Evolutionary conservation across 2,329 filamentous ascomycete genomes (phyloP).

Genomic region (Fusarium ambrosium): DNA sequence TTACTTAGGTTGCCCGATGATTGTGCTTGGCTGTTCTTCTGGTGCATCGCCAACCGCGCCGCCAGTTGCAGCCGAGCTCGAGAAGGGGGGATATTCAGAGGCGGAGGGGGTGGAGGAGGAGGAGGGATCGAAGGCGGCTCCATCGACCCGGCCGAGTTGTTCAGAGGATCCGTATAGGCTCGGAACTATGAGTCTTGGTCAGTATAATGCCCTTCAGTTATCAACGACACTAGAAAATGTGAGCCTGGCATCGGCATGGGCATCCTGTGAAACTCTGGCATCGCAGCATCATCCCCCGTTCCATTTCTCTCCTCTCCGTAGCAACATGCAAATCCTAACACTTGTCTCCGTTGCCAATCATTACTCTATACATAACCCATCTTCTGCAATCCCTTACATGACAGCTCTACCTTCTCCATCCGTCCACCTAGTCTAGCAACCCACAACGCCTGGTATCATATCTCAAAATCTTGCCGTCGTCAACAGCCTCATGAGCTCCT

Average conservation of each 20-base stretch:
- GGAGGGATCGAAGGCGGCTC: constrained; percentile 71
- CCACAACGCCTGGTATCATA: constrained; percentile 44
- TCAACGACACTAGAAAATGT: constrained; percentile 43
- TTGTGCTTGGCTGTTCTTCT: constrained; percentile 69
- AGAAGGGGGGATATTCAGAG: constrained; percentile 87
- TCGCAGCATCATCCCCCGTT: constrained; percentile 46
- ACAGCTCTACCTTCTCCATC: constrained; percentile 29
- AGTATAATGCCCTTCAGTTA: constrained; percentile 36
- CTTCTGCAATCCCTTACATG: constrained; percentile 32
- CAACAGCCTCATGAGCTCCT: constrained; percentile 45
- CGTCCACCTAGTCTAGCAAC: constrained; percentile 34
- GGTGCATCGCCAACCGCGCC: constrained; percentile 83
- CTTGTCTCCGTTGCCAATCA: constrained; percentile 37
- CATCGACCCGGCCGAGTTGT: constrained; percentile 61
- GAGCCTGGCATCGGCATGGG: constrained; percentile 36
- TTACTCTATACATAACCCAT: constrained; percentile 43
- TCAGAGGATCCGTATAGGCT: constrained; percentile 69
- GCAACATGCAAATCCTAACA: constrained; percentile 39
- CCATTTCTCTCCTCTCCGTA: constrained; percentile 46
- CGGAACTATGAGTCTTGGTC: constrained; percentile 63
- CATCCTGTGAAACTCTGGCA: constrained; percentile 47
- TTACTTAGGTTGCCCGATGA: constrained; percentile 59
- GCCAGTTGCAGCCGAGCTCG: constrained; percentile 91
- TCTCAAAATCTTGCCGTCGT: constrained; percentile 38
- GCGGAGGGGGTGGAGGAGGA: constrained; percentile 77